Base-by-base conservation (phyloP, 2,329 filamentous ascomycete genomes). In the Calonectria hawksworthii region DNA sequence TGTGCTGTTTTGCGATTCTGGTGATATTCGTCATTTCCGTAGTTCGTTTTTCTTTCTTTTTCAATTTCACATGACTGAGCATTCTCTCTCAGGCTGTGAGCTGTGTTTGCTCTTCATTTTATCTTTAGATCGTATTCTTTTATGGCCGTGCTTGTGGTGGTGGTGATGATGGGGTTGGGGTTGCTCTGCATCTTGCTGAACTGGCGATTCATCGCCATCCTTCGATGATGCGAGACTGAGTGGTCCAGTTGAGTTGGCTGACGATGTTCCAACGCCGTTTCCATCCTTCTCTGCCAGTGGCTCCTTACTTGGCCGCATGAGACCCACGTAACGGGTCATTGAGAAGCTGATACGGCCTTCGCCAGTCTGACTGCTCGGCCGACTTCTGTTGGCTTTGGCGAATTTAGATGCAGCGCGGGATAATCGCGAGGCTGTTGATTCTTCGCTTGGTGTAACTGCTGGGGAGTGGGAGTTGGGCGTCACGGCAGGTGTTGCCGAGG, bases 351-450 rank as follows among this genome's bases (percentile, higher is more conserved):
- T 88, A 5, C 92, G 87, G 21, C 87, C 87, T 77, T 93, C 92
- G 34, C 91, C 90, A 1, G 87, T 88, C 77, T 92, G 90, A 78
- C 92, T 93, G 23, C 84, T 85, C 6, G 92, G 90, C 16, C 92
- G 88, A 77, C 91, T 92, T 77, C 88, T 83, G 84, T 77, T 85
- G 78, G 69, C 85, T 78, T 83, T 86, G 82, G 88, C 84, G 76
- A 93, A 91, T 61, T 87, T 88, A 7, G 90, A 89, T 18, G 91
- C 90, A 1, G 91, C 91, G 18, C 91, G 87, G 10, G 90, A 92
- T 14, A 93, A 80, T 11, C 91, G 86, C 34, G 90, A 89, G 3
- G 88, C 85, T 2, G 90, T 88, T 0, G 84, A 86, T 76, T 92
- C 91, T 74, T 93, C 91, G 32, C 82, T 84, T 0, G 90, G 89